These are phyloP conservation scores for Pichia sp. DNA, from an alignment of 1,139 yeast genomes.

Conservation along the genomic window DNA sequence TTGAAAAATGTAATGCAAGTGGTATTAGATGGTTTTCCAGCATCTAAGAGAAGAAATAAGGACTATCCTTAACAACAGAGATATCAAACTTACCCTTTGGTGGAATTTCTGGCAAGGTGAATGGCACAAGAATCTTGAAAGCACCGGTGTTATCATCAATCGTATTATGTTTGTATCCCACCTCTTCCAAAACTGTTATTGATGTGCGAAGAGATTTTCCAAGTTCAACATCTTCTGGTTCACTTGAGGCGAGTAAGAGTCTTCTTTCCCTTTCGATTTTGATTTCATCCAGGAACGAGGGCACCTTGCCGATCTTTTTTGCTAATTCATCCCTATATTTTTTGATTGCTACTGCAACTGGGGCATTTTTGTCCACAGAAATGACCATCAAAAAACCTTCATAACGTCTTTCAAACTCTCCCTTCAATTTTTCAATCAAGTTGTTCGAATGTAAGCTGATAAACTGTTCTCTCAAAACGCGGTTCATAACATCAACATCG, in stretches of 20 bases:
- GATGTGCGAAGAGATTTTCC: conserved; percentile 67
- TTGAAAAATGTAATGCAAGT: no score
- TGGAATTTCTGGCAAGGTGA: conserved; percentile 70
- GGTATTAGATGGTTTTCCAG: no score
- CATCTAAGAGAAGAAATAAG: conserved; percentile 69
- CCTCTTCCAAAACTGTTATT: conserved; percentile 49
- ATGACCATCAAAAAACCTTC: conserved; percentile 59
- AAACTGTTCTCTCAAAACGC: conserved; percentile 69
- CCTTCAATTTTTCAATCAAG: conserved; percentile 59
- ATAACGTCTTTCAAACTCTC: conserved; percentile 79
- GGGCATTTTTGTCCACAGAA: conserved; percentile 45
- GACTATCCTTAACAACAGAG: conserved; percentile 57
- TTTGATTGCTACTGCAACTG: conserved; percentile 45
- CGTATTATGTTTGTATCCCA: conserved; percentile 19
- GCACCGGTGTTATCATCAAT: conserved; percentile 23
- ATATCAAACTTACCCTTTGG: conserved; percentile 82
- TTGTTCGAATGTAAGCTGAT: conserved; percentile 70
- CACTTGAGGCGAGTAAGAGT: conserved; percentile 44
- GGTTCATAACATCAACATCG: conserved; percentile 70
- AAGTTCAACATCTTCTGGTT: conserved; percentile 40
- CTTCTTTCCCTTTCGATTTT: conserved; percentile 62
- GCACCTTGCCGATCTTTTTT: conserved; percentile 45
- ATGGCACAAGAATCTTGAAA: conserved; percentile 45
- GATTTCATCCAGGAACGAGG: conserved; percentile 68
- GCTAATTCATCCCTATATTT: conserved; percentile 45